Base-by-base conservation (phyloP, 805 yeast genomes). In the Zygoascus tannicola region DNA sequence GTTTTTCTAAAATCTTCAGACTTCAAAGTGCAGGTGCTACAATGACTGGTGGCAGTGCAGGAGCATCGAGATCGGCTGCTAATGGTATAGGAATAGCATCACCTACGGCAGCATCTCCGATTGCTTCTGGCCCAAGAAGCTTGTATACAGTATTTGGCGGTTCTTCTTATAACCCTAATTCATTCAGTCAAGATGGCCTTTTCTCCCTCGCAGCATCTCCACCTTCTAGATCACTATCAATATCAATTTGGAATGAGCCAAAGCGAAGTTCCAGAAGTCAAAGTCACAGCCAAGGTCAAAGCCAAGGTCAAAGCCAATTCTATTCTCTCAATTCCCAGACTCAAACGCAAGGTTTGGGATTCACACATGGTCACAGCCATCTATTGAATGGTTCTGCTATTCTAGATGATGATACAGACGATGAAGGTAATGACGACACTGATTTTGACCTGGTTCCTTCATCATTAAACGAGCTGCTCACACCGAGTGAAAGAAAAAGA, bases 391-490 rank as follows among this genome's bases (percentile, higher is more conserved):
- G 62, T 15, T 61, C 56, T 3, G 68, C 66, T 18, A 55, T 70
- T n/a, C 63, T 56, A 4, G 62, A 60, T 28, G 70, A 67, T 38
- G 69, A 49, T n/a, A 74, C 69, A 37, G 75, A 71, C 47, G 70
- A 58, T 30, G 64, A 55, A 40, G 70, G 59, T 43, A 63, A 60
- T 32, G 64, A 70, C 4, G 74, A 65, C 56, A 84, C 75, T 38
- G 88, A 84, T 51, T 26, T 26, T 26, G 94, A 84, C 56, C 82
- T 77, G 53, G 82, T 87, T 3, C 97, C 97, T 1, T 78, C 81
- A 4, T 76, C 88, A 22, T 64, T 87, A 32, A 75, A 80, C n/a
- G 95, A 85, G 51, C 66, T 86, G 40, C 65, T 88, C 40, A 85
- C 94, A 0, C 94, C 94, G 0, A 83, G 77, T 51, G 95, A 87